Evolutionary conservation across 208 protist genomes (phyloP), one percentile per base, ranked within the genome.

Genomic region (Balamuthia mandrillaris): DNA sequence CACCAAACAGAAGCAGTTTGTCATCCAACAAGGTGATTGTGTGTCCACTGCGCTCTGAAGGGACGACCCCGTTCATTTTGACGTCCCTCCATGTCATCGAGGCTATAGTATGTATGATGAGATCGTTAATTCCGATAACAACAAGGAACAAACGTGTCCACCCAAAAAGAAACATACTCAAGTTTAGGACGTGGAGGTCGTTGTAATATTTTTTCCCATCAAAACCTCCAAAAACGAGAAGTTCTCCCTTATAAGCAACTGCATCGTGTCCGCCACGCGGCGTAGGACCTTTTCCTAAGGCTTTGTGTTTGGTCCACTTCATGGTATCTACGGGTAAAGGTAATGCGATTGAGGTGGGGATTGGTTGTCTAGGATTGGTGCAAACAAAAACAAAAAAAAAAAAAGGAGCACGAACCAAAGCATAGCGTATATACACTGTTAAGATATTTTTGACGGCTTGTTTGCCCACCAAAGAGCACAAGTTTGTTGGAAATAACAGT

Each of bases 121-220:
- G 3, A 78, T 16, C 12, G 31, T 9, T 9, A 66, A 66, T 10
- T 66, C 12, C 12, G 16, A 21, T n/a, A n/a, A n/a, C n/a, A n/a
- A n/a, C n/a, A n/a, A n/a, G n/a, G n/a, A n/a, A n/a, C n/a, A n/a
- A n/a, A 2, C 58, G 33, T 9, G 16, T 66, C 10, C 33, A 1
- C n/a, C 6, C 3, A 5, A 18, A 27, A 31, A 14, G 7, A 24
- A 56, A 3, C 3, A 35, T 56, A 79, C 70, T 47, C 7, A 58
- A 33, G 37, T 79, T 31, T 27, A 79, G 33, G 12, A 24, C n/a
- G 49, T 79, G 33, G 52, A 79, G 33, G 33, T 79, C 70, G 70
- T 79, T 79, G 70, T 60, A 58, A 35, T 79, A 47, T 47, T 79
- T 79, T 27, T 79, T 79, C 44, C 70, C 70, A 21, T 79, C 70